Percentiles rank a stretch among this genome's conserved stretches.
These are phyloP conservation scores for Chrysoporthe puriensis DNA, from an alignment of 2,329 filamentous ascomycete species.

Conservation along the genomic window DNA sequence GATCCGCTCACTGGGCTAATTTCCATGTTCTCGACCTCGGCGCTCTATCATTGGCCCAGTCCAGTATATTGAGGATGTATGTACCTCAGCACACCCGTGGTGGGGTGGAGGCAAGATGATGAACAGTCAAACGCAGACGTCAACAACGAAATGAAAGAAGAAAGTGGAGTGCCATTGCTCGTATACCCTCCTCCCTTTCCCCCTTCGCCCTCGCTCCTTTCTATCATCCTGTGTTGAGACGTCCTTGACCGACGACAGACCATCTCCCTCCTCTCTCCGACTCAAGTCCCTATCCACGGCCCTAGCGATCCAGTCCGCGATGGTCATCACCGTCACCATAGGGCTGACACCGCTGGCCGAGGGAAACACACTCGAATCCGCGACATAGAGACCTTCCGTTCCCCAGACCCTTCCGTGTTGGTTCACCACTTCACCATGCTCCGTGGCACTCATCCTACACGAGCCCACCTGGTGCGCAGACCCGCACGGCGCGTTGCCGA, in stretches of 20 bases:
- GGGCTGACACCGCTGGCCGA: slow-evolving; percentile 80
- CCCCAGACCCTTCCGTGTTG: slow-evolving; percentile 66
- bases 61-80: neutral
- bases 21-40: too few relatives aligned
- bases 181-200: neutral
- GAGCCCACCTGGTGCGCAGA: slow-evolving; percentile 85
- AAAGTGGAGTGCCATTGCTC: neutral
- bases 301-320: slow-evolving; percentile 67
- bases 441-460: slow-evolving; percentile 68
- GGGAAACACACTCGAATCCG: slow-evolving; percentile 77
- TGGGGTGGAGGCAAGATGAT: too few relatives aligned
- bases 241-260: too few relatives aligned
- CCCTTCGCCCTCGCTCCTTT: neutral
- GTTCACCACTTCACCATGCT: slow-evolving; percentile 61
- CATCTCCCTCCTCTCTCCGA: neutral
- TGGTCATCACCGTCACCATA: slow-evolving; percentile 77
- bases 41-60: neutral
- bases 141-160: too few relatives aligned
- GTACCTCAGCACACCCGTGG: too few relatives aligned
- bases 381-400: slow-evolving; percentile 66
- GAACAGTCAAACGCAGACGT: too few relatives aligned
- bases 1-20: too few relatives aligned
- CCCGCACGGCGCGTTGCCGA: slow-evolving; percentile 57
- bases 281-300: slow-evolving; percentile 55
- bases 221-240: neutral